phyloP scores from a whole-genome alignment of 176 grass and related monocot genomes.

The Oryza punctata region DNA sequence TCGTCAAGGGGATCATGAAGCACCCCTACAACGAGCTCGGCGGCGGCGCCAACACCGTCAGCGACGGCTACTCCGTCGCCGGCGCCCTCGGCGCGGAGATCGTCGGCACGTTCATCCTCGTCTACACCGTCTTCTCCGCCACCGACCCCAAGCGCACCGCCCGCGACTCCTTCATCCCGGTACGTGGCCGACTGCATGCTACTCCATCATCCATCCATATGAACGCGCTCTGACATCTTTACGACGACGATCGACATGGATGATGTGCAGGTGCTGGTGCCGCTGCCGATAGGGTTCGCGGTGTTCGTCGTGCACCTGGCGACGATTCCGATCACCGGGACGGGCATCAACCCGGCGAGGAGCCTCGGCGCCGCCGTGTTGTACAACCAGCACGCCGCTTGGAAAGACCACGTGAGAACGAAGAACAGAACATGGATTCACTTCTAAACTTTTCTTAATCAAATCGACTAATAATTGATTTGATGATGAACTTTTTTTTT shows the following conservation, averaged over 20 bases:
- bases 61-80: constrained; percentile 35
- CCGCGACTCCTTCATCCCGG: constrained; percentile 62
- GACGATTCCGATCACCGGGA: constrained; percentile 87
- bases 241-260: no score
- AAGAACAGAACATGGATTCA: neutral
- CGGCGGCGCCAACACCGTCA: constrained; percentile 68
- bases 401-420: constrained; percentile 62
- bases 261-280: constrained; percentile 64
- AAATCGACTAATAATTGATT: no score
- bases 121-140: constrained; percentile 76
- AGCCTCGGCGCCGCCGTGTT: constrained; percentile 83
- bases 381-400: constrained; percentile 60
- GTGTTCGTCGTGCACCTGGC: constrained; percentile 92
- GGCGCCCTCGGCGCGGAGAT: constrained; percentile 64
- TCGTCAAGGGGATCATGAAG: constrained; percentile 78
- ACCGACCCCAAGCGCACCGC: constrained; percentile 75
- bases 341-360: constrained; percentile 86
- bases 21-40: constrained; percentile 41
- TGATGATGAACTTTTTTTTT: neutral
- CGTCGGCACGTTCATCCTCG: constrained; percentile 85
- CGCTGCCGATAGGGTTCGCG: constrained; percentile 84
- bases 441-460: neutral
- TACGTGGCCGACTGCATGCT: neutral
- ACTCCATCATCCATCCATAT: neutral
- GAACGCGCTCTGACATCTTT: no score